Conservation (phyloP, 106 monocot species). For the Ottelia alismoides region DNA sequence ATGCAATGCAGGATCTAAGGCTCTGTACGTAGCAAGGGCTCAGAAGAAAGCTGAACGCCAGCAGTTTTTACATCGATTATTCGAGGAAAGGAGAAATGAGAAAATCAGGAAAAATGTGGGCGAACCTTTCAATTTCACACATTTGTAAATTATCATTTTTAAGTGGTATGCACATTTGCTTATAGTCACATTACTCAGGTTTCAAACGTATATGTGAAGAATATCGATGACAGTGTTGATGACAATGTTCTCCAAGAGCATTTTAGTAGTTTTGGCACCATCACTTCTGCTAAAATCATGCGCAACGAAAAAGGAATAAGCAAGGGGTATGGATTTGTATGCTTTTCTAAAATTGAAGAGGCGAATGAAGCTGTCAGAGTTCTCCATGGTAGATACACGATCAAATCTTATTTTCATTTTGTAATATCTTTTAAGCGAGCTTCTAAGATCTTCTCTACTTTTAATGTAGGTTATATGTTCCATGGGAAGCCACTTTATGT, state of each 20-base stretch:
- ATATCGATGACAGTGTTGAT: conserved; percentile 54
- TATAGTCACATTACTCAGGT: conserved; percentile 19
- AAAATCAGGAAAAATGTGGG: conserved; percentile 31
- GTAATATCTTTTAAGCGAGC: neutral
- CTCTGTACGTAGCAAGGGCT: conserved; percentile 73
- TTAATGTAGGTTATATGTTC: conserved; percentile 60
- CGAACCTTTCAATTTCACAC: too few relatives aligned
- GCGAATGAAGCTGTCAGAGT: conserved; percentile 49
- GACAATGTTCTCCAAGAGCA: conserved; percentile 37
- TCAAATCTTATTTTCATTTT: neutral
- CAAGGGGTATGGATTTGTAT: conserved; percentile 83
- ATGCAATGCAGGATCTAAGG: conserved; percentile 42
- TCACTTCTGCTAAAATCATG: conserved; percentile 70
- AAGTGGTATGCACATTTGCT: too few relatives aligned
- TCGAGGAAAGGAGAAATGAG: conserved; percentile 59
- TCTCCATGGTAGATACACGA: conserved; percentile 61
- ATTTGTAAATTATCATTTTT: too few relatives aligned
- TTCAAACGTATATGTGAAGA: conserved; percentile 87
- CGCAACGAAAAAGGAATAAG: conserved; percentile 56
- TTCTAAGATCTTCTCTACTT: neutral
- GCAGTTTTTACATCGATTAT: conserved; percentile 33
- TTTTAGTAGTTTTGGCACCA: conserved; percentile 52
- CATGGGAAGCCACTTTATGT: conserved; percentile 90
- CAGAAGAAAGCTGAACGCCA: conserved; percentile 71
- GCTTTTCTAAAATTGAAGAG: conserved; percentile 38